A percentile compares a stretch with the other conserved stretches of the same genome.
phyloP scores from a whole-genome alignment of 805 yeast genomes.

The Candida fluviatilis region DNA sequence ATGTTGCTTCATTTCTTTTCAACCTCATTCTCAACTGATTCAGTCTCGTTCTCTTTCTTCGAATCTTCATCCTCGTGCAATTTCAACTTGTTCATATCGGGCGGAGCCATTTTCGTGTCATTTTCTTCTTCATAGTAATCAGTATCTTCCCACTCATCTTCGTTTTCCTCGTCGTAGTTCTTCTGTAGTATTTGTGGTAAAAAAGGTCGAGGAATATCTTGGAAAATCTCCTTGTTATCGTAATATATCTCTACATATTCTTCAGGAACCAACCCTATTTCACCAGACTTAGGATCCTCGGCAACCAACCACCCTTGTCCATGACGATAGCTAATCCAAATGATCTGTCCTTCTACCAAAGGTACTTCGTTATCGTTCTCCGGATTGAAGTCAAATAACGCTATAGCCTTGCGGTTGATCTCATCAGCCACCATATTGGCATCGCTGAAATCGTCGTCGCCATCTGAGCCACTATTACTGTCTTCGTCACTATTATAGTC shows the following conservation, averaged over 20 bases:
- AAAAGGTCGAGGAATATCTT: slow-evolving; percentile 45
- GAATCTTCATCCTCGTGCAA: too few species aligned
- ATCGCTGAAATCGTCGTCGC: slow-evolving; percentile 9
- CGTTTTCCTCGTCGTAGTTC: slow-evolving; percentile 12
- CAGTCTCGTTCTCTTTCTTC: too few species aligned
- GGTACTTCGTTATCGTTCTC: slow-evolving; percentile 92
- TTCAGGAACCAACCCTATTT: slow-evolving; percentile 92
- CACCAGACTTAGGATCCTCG: slow-evolving; percentile 66
- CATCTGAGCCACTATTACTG: slow-evolving; percentile 6
- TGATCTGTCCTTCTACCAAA: slow-evolving; percentile 72
- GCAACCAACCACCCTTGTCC: slow-evolving; percentile 99
- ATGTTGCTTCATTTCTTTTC: too few species aligned
- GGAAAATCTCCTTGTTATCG: slow-evolving; percentile 27
- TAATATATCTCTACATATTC: slow-evolving; percentile 69
- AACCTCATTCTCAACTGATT: too few species aligned
- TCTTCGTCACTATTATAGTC: slow-evolving; percentile 4
- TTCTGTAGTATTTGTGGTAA: slow-evolving; percentile 33
- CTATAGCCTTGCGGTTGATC: slow-evolving; percentile 63
- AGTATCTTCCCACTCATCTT: slow-evolving; percentile 14
- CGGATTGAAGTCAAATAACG: slow-evolving; percentile 83
- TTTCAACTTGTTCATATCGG: neutral
- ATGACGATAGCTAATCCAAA: slow-evolving; percentile 84
- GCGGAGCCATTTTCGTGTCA: neutral
- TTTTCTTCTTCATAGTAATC: slow-evolving; percentile 9
- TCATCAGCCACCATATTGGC: slow-evolving; percentile 22